A percentile compares a stretch with the other conserved stretches of the same genome.
These are phyloP conservation scores for Phoma herbarum DNA, from an alignment of 2,329 filamentous ascomycete species.

Conservation along the genomic window DNA sequence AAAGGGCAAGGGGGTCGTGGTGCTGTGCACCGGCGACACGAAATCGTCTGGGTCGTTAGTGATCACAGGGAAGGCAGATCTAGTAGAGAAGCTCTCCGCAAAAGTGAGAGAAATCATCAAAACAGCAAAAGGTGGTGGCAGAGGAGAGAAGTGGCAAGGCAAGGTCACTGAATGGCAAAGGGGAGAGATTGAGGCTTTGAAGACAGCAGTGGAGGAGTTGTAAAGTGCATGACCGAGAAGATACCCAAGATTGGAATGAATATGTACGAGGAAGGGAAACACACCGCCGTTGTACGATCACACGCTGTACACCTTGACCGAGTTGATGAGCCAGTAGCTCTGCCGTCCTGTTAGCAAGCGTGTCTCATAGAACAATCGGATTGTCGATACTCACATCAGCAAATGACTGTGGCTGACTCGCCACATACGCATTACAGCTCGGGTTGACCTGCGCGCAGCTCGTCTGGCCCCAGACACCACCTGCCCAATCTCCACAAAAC, in stretches of 20 bases:
- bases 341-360: constrained; percentile 24
- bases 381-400: constrained; percentile 38
- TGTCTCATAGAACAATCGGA: rapidly evolving
- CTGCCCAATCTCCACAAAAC: constrained; percentile 66
- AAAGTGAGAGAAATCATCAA: constrained; percentile 40
- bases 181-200: constrained; percentile 42
- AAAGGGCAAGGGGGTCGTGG: constrained; percentile 36
- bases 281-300: no score
- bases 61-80: constrained; percentile 36
- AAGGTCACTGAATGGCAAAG: constrained; percentile 47
- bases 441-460: constrained; percentile 43
- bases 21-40: constrained; percentile 41
- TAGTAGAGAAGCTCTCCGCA: constrained; percentile 36
- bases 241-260: constrained; percentile 9
- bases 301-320: constrained; percentile 50
- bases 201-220: constrained; percentile 26
- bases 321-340: constrained; percentile 53
- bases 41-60: constrained; percentile 40
- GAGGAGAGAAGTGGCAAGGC: constrained; percentile 47
- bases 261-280: neutral
- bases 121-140: constrained; percentile 44
- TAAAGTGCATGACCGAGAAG: constrained; percentile 9
- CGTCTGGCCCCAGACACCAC: constrained; percentile 53
- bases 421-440: constrained; percentile 52
- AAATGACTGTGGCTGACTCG: constrained; percentile 49